A percentile compares a stretch with the other conserved stretches of the same genome.
phyloP scores from a whole-genome alignment of 208 protist species.

The Wallacemonas sp. region DNA sequence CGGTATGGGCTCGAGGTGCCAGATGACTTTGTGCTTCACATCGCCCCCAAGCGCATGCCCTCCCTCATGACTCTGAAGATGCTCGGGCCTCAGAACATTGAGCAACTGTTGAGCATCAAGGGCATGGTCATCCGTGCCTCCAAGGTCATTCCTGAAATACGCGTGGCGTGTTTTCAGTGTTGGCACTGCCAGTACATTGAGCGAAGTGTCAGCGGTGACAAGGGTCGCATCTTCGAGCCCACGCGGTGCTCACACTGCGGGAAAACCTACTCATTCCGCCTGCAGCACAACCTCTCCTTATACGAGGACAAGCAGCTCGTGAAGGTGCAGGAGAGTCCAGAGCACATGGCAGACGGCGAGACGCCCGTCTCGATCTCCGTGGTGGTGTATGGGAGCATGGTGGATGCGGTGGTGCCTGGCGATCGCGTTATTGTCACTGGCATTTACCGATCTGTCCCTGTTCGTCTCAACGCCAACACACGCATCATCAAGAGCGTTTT shows the following conservation, averaged over 20 bases:
- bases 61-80: conserved; percentile 65
- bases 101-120: conserved; percentile 83
- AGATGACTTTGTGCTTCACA: conserved; percentile 61
- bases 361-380: conserved; percentile 98
- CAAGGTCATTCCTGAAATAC: conserved; percentile 92
- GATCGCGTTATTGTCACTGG: conserved; percentile 98
- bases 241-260: conserved; percentile 92
- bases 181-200: conserved; percentile 88
- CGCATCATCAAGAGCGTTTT: conserved; percentile 95
- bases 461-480: conserved; percentile 94
- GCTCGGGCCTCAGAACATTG: conserved; percentile 73
- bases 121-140: conserved; percentile 93
- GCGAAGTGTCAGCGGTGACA: conserved; percentile 74
- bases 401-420: conserved; percentile 96
- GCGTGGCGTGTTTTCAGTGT: conserved; percentile 96
- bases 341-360: conserved; percentile 98
- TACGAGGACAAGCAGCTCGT: conserved; percentile 97
- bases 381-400: conserved; percentile 94
- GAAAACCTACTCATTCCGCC: conserved; percentile 78
- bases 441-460: conserved; percentile 95
- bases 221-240: conserved; percentile 96
- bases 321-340: conserved; percentile 98
- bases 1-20: conserved; percentile 44
- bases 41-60: conserved; percentile 69
- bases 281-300: conserved; percentile 96